Evolutionary conservation across 345 rosid genomes (phyloP).

Genomic region (Gossypium longicalyx): DNA sequence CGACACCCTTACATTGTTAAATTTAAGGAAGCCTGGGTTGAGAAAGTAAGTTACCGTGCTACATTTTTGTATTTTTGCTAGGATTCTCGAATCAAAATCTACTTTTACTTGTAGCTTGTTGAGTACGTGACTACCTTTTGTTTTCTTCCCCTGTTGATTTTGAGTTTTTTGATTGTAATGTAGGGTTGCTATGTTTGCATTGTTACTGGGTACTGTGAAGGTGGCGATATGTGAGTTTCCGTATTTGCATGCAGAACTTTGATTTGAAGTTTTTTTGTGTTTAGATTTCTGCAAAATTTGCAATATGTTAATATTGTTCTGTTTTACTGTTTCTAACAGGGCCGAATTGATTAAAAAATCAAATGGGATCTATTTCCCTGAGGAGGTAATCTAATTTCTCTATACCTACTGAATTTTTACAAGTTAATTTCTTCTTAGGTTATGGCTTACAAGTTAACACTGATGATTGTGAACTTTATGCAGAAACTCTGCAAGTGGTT

Average conservation of each 20-base stretch:
- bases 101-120: neutral
- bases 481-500: slow-evolving; percentile 99
- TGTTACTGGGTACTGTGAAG: slow-evolving; percentile 98
- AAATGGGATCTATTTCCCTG: slow-evolving; percentile 83
- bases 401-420: neutral
- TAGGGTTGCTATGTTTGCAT: slow-evolving; percentile 99
- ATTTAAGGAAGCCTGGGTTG: slow-evolving; percentile 99
- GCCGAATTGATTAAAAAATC: slow-evolving; percentile 94
- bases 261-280: slow-evolving; percentile 2
- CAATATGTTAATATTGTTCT: neutral
- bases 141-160: neutral
- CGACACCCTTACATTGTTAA: slow-evolving; percentile 94
- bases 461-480: slow-evolving; percentile 8
- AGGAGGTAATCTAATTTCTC: slow-evolving; percentile 49
- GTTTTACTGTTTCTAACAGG: slow-evolving; percentile 38
- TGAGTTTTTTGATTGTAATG: slow-evolving; percentile 22
- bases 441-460: slow-evolving; percentile 8
- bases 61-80: neutral
- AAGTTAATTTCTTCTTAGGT: slow-evolving; percentile 4
- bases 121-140: neutral
- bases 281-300: slow-evolving; percentile 14
- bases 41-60: slow-evolving; percentile 51
- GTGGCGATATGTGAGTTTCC: slow-evolving; percentile 94
- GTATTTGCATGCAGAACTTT: neutral
- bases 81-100: neutral